Evolutionary conservation across 805 yeast species (phyloP).

Genomic region (Starmerella roubikii): DNA sequence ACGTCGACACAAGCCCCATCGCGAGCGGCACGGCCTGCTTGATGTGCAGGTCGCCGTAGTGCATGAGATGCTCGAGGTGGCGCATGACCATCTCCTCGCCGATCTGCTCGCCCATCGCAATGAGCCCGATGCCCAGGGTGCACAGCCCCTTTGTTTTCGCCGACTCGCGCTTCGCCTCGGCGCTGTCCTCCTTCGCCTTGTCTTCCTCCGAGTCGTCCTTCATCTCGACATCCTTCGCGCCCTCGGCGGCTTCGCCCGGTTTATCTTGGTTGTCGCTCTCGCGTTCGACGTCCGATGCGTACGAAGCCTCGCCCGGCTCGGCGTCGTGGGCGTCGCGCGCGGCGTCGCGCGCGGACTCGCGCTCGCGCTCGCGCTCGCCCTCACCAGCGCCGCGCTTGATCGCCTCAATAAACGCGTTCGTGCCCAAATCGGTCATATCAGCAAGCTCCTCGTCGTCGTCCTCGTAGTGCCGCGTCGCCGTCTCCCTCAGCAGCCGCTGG

Average conservation of each 20-base stretch:
- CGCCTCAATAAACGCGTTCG: slow-evolving; percentile 6
- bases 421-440: slow-evolving; percentile 24
- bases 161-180: slow-evolving; percentile 23
- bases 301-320: background rate
- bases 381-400: slow-evolving; percentile 6
- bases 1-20: slow-evolving; percentile 88
- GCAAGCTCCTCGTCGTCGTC: slow-evolving; percentile 48
- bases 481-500: slow-evolving; percentile 78
- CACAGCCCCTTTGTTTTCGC: slow-evolving; percentile 69
- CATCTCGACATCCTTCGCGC: slow-evolving; percentile 19
- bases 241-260: slow-evolving; percentile 10
- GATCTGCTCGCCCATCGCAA: slow-evolving; percentile 95
- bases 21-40: slow-evolving; percentile 94
- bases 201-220: slow-evolving; percentile 18
- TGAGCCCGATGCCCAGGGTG: slow-evolving; percentile 83
- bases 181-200: slow-evolving; percentile 18
- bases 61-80: slow-evolving; percentile 95
- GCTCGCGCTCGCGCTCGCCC: background rate
- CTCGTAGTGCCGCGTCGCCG: slow-evolving; percentile 50
- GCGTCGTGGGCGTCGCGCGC: background rate
- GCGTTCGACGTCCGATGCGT: background rate
- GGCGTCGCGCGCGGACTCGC: background rate
- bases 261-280: slow-evolving; percentile 13
- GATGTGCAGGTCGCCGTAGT: slow-evolving; percentile 83
- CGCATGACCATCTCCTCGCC: slow-evolving; percentile 96